phyloP scores from a whole-genome alignment of 192 early-diverging fungal species.

The Gamsiella multidivaricata region DNA sequence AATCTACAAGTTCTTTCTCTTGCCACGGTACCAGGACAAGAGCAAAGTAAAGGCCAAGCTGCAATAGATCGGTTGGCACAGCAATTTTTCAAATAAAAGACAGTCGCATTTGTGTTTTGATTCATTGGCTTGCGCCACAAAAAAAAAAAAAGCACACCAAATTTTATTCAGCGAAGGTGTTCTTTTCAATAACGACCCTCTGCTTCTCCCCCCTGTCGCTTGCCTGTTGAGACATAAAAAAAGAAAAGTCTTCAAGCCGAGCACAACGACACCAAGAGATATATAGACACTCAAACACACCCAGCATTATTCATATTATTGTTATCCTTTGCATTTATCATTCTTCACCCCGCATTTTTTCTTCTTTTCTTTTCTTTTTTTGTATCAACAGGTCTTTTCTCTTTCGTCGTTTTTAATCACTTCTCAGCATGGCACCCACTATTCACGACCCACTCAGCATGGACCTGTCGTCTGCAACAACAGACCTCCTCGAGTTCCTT shows the following conservation, averaged over 20 bases:
- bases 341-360: conserved; percentile 6
- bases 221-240: too few species aligned
- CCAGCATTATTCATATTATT: too few species aligned
- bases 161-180: neutral
- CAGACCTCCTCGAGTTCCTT: conserved; percentile 47
- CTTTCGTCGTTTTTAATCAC: neutral
- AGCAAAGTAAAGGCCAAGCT: conserved; percentile 9
- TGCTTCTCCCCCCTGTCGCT: too few species aligned
- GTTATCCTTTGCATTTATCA: conserved; percentile 1
- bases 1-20: conserved; percentile 74
- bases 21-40: conserved; percentile 26
- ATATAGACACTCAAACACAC: too few species aligned
- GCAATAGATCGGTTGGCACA: neutral
- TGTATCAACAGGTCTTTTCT: neutral
- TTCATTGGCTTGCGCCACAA: conserved; percentile 6
- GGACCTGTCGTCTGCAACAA: conserved; percentile 40
- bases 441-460: conserved; percentile 52
- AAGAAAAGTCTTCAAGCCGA: too few species aligned
- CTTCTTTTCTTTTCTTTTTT: neutral
- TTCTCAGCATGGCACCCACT: conserved; percentile 33
- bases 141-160: conserved; percentile 27
- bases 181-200: too few species aligned
- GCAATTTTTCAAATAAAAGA: conserved; percentile 1
- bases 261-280: too few species aligned
- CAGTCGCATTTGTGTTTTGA: conserved; percentile 20